Evolutionary conservation across 2,329 filamentous ascomycete genomes (phyloP), one percentile per base, ranked within the genome.

Genomic region (Nothopassalora personata): DNA sequence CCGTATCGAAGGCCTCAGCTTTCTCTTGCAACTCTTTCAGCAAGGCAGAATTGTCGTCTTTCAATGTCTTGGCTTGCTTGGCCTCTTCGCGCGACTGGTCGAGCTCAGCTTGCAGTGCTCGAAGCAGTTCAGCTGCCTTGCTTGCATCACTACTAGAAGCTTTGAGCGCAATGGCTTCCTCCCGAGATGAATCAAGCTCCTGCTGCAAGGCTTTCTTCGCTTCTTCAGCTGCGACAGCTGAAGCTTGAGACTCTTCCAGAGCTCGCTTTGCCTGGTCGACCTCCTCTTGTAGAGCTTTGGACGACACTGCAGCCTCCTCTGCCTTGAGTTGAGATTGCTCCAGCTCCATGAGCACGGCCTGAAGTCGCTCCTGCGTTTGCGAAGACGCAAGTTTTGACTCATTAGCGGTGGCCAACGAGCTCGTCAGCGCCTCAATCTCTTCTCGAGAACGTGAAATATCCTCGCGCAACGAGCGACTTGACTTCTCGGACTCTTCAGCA

Each of bases 61-160:
- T 48, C 8, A 36, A 47, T 15, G 33, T 19, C 27, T 47, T 34
- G 23, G 47, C 47, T 6, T 48, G 33, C 50, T 60, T 51, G 13
- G 61, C 52, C 52, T 63, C 61, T 28, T 50, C 56, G 19, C 53
- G 51, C 33, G 53, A 10, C 59, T 56, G 23, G 27, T 60, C 54
- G 28, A 61, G 19, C 33, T 60, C 54, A 8, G 30, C 46, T 45
- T 57, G 50, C 30, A 56, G 39, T 43, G 39, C n/a, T 15, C 18
- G 39, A 7, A 43, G 5, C 5, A 8, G 39, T 18, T 43, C 15
- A n/a, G 39, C n/a, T 43, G 39, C n/a, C 15, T 43, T 18, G n/a
- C 3, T n/a, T 43, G 39, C 39, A n/a, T 43, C n/a, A 15, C n/a
- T 18, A 5, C 4, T n/a, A 15, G 39, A 43, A 5, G 39, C 39